Evolutionary conservation across 2,329 filamentous ascomycete species (phyloP), one percentile per base, ranked within the genome.

Genomic region (Sphaerulina vaccinii): DNA sequence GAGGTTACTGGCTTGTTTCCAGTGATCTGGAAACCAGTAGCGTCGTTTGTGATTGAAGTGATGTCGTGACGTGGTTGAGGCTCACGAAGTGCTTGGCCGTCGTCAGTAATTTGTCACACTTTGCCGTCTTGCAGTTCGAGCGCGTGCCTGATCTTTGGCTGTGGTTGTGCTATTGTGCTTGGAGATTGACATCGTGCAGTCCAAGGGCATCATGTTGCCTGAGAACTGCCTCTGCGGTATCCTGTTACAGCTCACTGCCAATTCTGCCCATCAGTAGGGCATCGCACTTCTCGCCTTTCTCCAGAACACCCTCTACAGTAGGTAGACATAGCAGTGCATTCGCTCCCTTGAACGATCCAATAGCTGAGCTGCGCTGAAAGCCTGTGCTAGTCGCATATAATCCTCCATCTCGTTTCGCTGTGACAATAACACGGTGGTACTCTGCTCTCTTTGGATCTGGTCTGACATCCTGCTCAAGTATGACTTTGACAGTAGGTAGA

Each of bases 311-410:
- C 27, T 83, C 76, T 2, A 82, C 81, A 29, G 79, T 76, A 0
- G 87, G 87, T 72, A 95, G 73, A 62, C 86, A 88, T 19, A 97
- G 71, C 62, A 99, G 71, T 3, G 87, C 90, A 75, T 99, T 99
- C 2, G 93, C 92, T 16, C 87, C 85, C 55, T 86, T 88, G 61
- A 97, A 77, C 70, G 92, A 97, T 0, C 90, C 90, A 2, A 99
- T 90, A 56, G 84, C 82, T 13, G 88, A 95, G 69, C 92, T 97
- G 45, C 93, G 79, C 74, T 99, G 93, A 2, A 86, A 84, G 5
- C 93, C 93, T 0, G 93, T 99, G 65, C 90, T 96, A 23, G 75
- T 81, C 0, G 90, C 93, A 54, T 81, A 76, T 41, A 97, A 70
- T 7, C 74, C 63, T 0, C 91, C 91, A 62, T 91, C 85, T 0